A percentile compares a stretch with the other conserved stretches of the same genome.
Evolutionary conservation across 495 filamentous ascomycete genomes (phyloP).

Genomic region (Trypethelium eluteriae): DNA sequence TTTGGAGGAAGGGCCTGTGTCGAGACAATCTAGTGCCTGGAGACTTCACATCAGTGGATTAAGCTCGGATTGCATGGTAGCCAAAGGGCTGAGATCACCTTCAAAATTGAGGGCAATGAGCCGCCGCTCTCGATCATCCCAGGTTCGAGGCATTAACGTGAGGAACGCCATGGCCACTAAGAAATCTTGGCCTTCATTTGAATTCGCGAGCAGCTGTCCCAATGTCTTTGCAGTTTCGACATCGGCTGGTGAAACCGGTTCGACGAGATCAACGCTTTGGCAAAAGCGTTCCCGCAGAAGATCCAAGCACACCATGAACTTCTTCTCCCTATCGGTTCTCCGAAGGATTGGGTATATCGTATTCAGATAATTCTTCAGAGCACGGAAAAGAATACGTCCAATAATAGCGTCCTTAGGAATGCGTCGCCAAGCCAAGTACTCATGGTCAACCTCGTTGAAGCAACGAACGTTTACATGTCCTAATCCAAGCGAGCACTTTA

Average conservation of each 20-base stretch:
- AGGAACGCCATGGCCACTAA: background rate
- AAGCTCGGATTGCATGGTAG: background rate
- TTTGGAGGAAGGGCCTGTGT: background rate
- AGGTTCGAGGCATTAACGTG: background rate
- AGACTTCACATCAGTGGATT: background rate
- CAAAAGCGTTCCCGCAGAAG: background rate
- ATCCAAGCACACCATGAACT: background rate
- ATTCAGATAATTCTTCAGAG: background rate
- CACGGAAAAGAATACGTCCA: background rate
- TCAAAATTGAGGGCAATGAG: background rate
- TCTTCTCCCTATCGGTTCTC: background rate
- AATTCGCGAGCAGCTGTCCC: background rate
- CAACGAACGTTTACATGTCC: background rate
- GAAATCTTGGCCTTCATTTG: background rate
- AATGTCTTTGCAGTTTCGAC: background rate
- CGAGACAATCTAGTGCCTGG: background rate
- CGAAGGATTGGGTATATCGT: background rate
- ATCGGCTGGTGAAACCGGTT: background rate
- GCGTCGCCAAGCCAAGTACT: background rate
- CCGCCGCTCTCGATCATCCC: background rate
- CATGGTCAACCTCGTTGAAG: background rate
- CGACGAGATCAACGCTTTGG: background rate
- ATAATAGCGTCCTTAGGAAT: background rate
- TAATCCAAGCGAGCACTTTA: background rate
- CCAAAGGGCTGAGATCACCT: background rate